These are phyloP conservation scores for Taxawa tesnikishii DNA, from an alignment of 2,329 filamentous ascomycete genomes.

Conservation along the genomic window DNA sequence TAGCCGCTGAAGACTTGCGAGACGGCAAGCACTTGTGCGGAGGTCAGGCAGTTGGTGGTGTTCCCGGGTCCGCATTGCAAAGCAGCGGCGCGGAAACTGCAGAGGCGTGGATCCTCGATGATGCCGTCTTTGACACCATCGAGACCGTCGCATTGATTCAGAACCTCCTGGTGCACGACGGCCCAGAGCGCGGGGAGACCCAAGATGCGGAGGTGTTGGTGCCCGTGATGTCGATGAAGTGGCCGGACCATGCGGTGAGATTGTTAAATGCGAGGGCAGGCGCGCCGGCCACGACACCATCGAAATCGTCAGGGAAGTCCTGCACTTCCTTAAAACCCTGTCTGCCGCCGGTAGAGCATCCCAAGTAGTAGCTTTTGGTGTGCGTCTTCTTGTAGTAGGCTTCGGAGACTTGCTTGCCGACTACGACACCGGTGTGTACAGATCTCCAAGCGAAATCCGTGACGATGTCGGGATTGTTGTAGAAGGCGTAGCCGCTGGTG, in stretches of 20 bases:
- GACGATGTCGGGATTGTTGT: slow-evolving; percentile 17
- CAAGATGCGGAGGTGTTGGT: too few species aligned
- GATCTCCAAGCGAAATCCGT: slow-evolving; percentile 20
- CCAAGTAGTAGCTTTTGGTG: slow-evolving; percentile 17
- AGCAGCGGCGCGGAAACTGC: slow-evolving; percentile 28
- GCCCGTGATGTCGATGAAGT: not conserved
- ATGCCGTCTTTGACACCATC: slow-evolving; percentile 38
- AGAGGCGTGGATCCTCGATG: slow-evolving; percentile 31
- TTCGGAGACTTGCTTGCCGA: slow-evolving; percentile 19
- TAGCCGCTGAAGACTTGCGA: slow-evolving; percentile 21
- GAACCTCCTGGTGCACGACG: slow-evolving; percentile 27
- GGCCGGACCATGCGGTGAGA: slow-evolving; percentile 17
- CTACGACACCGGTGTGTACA: slow-evolving; percentile 16
- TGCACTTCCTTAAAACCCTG: slow-evolving; percentile 40
- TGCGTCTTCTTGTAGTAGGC: slow-evolving; percentile 25
- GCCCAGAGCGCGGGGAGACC: slow-evolving; percentile 25
- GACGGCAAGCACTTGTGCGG: slow-evolving; percentile 24
- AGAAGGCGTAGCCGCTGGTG: slow-evolving; percentile 14
- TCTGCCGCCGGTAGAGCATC: slow-evolving; percentile 33
- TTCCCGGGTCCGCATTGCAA: too few species aligned
- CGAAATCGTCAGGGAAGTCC: slow-evolving; percentile 38
- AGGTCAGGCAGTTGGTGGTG: slow-evolving; percentile 29
- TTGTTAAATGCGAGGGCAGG: slow-evolving; percentile 7
- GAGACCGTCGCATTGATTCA: slow-evolving; percentile 37
- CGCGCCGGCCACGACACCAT: slow-evolving; percentile 37